Percentiles rank a stretch among this genome's conserved stretches.
Evolutionary conservation across 768 basidiomycete genomes (phyloP).

Genomic region (Nidularia pulvinata): DNA sequence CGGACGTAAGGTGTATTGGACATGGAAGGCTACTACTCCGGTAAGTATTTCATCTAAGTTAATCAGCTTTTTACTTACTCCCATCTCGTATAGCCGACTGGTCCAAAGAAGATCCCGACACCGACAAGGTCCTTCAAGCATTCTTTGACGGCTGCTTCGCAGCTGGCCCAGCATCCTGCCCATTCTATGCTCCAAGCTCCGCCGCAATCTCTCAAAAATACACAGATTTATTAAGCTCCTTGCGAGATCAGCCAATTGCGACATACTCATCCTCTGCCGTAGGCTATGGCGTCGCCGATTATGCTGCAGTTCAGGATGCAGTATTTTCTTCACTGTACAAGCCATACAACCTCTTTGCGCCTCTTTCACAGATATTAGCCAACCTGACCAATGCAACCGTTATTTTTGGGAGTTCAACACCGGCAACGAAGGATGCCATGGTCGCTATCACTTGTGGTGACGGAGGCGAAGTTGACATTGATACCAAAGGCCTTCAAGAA

Average conservation of each 20-base stretch:
- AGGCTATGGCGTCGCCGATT: conserved; percentile 35
- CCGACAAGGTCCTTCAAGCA: conserved; percentile 27
- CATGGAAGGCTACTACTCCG: conserved; percentile 28
- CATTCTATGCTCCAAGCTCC: conserved; percentile 35
- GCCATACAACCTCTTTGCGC: conserved; percentile 28
- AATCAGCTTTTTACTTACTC: too few species aligned
- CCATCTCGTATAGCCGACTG: conserved; percentile 11
- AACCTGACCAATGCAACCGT: conserved; percentile 23
- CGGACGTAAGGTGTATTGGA: conserved; percentile 24
- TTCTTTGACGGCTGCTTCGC: conserved; percentile 34
- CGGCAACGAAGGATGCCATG: conserved; percentile 5
- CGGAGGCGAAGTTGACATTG: conserved; percentile 17
- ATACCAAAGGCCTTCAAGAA: background rate
- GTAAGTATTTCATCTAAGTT: too few species aligned
- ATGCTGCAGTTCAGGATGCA: conserved; percentile 17
- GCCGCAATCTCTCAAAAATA: conserved; percentile 29
- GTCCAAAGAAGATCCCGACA: conserved; percentile 32
- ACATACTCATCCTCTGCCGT: conserved; percentile 14
- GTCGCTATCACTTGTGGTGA: conserved; percentile 31
- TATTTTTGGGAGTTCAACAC: conserved; percentile 23
- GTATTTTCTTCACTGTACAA: conserved; percentile 31
- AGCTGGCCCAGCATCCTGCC: conserved; percentile 30
- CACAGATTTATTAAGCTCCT: conserved; percentile 22
- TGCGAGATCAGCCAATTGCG: conserved; percentile 29
- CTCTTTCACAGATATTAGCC: conserved; percentile 30